Base-by-base conservation (phyloP, 148 eudicot species). In the Mesembryanthemum crystallinum region DNA sequence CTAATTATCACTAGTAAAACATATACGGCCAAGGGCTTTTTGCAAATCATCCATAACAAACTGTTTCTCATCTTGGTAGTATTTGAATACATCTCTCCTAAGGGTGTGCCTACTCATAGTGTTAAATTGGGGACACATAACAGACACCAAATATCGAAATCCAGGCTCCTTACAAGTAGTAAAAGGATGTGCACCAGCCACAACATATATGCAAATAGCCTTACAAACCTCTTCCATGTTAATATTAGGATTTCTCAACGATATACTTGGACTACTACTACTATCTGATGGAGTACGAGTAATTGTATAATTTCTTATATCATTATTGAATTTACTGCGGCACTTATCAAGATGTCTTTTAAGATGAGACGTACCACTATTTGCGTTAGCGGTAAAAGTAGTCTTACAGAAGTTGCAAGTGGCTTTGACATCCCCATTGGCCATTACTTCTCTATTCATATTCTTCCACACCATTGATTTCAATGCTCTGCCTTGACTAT, bases 151-250 rank as follows among this genome's bases (percentile, higher is more conserved):
- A 35, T 63, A 63, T 33, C 55, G 61, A 73, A 73, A 73, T 10
- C 21, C 74, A 32, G 64, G 74, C 10, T 72, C 74, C 21, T 72
- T 47, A 33, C 37, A 39, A 55, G 42, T 72, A 33, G 21, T 8
- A 37, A 72, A 72, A 15, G 74, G 7, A 35, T 72, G 74, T 55
- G 74, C 74, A 72, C 74, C 64, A 37, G 49, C 28, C 13, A 74
- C 13, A 27, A 58, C 70, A 74, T 74, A 35, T 63, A 63, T 33
- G 29, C 61, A 28, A 6, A 71, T n/a, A 54, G 43, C 9, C 20
- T 25, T 72, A 7, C 49, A 11, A 23, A 72, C 63, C 23, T 58
- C 75, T 17, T 72, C 75, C 5, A 37, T 3, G 55, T 72, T 21
- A 23, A 59, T 15, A 37, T 1, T 72, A 13, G 43, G 75, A 37